These are phyloP conservation scores for Colletotrichum truncatum DNA, from an alignment of 2,329 filamentous ascomycete species.

Conservation along the genomic window DNA sequence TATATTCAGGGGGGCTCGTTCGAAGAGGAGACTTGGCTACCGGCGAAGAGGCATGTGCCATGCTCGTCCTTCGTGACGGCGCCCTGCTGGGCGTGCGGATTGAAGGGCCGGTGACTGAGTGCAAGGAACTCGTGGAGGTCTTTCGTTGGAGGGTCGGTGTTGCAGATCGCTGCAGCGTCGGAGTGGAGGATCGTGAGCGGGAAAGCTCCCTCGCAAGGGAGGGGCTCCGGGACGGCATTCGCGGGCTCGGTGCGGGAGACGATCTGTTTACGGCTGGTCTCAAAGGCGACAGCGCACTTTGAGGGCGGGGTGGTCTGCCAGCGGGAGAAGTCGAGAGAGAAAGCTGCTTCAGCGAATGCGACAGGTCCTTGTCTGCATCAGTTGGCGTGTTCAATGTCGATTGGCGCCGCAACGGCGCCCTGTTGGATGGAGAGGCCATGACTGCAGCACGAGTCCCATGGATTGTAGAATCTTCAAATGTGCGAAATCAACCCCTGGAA, in stretches of 20 bases:
- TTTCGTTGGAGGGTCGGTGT: constrained; percentile 64
- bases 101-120: constrained; percentile 52
- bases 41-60: constrained; percentile 54
- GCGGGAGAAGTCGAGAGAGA: constrained; percentile 47
- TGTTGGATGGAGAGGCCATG: constrained; percentile 27
- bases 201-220: constrained; percentile 50
- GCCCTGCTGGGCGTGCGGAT: constrained; percentile 41
- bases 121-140: constrained; percentile 66
- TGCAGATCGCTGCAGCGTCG: constrained; percentile 50
- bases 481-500: not conserved
- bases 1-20: constrained; percentile 43
- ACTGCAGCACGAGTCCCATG: constrained; percentile 19
- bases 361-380: constrained; percentile 44
- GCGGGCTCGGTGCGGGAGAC: constrained; percentile 49
- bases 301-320: constrained; percentile 38
- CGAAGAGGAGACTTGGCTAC: constrained; percentile 48
- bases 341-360: constrained; percentile 54
- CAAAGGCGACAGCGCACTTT: constrained; percentile 44
- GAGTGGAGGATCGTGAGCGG: constrained; percentile 52
- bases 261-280: constrained; percentile 46
- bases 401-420: constrained; percentile 41
- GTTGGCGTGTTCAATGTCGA: constrained; percentile 39
- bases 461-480: not conserved
- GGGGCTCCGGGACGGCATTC: constrained; percentile 51
- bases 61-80: constrained; percentile 59